Percentiles rank a stretch among this genome's conserved stretches.
Evolutionary conservation across 176 grass and related monocot species (phyloP).

Genomic region (Panicum miliaceum): DNA sequence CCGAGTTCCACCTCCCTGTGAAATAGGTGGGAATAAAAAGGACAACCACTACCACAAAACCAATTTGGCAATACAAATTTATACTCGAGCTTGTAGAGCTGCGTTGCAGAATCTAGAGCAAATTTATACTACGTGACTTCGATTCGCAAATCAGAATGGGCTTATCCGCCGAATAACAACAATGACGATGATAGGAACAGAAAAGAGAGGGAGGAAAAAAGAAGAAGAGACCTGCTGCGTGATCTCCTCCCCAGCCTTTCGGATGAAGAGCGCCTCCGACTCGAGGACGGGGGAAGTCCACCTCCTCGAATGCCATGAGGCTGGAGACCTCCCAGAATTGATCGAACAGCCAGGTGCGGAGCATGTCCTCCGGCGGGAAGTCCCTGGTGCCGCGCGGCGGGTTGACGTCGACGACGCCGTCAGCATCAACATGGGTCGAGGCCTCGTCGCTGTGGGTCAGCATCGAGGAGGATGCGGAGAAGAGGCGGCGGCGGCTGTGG

Average conservation of each 20-base stretch:
- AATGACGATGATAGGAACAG: background rate
- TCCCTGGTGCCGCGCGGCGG: slow-evolving; percentile 86
- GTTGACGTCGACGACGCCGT: slow-evolving; percentile 69
- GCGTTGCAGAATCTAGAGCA: slow-evolving; percentile 5
- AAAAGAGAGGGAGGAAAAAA: background rate
- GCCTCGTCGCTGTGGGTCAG: slow-evolving; percentile 23
- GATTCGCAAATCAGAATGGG: background rate
- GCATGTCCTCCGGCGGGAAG: slow-evolving; percentile 88
- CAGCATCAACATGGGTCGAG: background rate
- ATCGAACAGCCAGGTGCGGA: slow-evolving; percentile 85
- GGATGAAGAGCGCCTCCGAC: slow-evolving; percentile 82
- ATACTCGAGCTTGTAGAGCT: slow-evolving; percentile 92
- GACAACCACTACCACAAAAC: background rate
- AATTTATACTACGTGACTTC: background rate
- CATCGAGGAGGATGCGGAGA: slow-evolving; percentile 16
- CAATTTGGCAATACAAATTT: slow-evolving; percentile 25
- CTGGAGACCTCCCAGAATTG: slow-evolving; percentile 84
- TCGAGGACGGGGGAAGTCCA: slow-evolving; percentile 94
- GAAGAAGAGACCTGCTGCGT: slow-evolving; percentile 63
- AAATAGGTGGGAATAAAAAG: slow-evolving; percentile 15
- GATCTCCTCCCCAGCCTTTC: slow-evolving; percentile 87
- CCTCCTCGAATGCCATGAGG: slow-evolving; percentile 86
- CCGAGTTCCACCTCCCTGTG: background rate
- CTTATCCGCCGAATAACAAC: background rate
- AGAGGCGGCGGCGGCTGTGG: slow-evolving; percentile 1